phyloP scores from a whole-genome alignment of 495 filamentous ascomycete genomes.

The Penicillium soppii region DNA sequence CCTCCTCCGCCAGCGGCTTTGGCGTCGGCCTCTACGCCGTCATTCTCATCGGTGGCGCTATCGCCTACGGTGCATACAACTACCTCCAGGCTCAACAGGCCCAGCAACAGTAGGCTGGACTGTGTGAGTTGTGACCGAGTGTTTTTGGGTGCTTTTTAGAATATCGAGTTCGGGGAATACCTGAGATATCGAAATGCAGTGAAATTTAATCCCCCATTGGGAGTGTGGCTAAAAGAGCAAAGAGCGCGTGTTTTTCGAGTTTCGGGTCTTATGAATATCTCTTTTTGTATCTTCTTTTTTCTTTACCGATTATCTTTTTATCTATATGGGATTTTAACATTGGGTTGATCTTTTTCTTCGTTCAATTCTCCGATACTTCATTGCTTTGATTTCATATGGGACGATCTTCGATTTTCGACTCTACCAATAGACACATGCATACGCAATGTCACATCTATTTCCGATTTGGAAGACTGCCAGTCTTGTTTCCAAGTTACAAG shows the following conservation, averaged over 20 bases:
- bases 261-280: neutral
- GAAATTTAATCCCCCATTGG: neutral
- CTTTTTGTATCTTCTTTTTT: neutral
- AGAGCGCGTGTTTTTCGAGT: constrained; percentile 4
- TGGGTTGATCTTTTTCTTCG: neutral
- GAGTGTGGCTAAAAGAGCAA: constrained; percentile 10
- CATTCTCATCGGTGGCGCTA: constrained; percentile 70
- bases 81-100: constrained; percentile 67
- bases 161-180: neutral
- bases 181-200: neutral
- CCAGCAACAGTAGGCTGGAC: constrained; percentile 21
- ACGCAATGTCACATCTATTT: too few relatives aligned
- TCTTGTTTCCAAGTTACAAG: too few relatives aligned
- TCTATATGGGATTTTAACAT: neutral
- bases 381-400: too few relatives aligned
- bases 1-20: constrained; percentile 50
- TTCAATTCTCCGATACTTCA: too few relatives aligned
- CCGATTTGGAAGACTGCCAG: too few relatives aligned
- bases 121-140: too few relatives aligned
- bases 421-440: too few relatives aligned
- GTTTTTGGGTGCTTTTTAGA: neutral
- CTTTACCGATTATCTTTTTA: neutral
- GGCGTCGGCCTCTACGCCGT: constrained; percentile 83
- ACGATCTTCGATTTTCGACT: too few relatives aligned
- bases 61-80: constrained; percentile 84